phyloP scores from a whole-genome alignment of 768 basidiomycete genomes.

The Dacryopinax spathularia region DNA sequence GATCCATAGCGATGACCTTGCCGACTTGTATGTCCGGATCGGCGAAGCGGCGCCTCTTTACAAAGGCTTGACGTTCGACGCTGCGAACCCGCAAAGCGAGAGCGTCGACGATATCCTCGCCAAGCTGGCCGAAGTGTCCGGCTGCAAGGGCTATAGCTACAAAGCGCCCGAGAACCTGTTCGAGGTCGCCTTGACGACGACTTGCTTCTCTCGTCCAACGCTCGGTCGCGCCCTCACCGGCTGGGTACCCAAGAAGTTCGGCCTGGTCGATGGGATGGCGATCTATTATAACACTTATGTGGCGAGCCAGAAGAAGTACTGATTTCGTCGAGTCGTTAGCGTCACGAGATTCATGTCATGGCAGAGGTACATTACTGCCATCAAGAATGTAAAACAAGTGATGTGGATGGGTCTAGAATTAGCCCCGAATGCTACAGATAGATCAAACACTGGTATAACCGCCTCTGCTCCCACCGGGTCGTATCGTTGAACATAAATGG shows the following conservation, averaged over 20 bases:
- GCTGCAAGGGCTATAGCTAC: slow-evolving; percentile 23
- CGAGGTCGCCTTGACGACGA: slow-evolving; percentile 5
- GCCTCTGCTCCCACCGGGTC: slow-evolving; percentile 39
- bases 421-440: background rate
- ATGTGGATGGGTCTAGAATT: background rate
- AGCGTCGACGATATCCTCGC: slow-evolving; percentile 30
- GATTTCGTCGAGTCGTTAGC: background rate
- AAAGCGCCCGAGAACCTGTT: background rate
- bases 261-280: slow-evolving; percentile 32
- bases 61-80: slow-evolving; percentile 31
- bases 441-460: slow-evolving; percentile 16
- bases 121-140: slow-evolving; percentile 27
- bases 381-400: background rate
- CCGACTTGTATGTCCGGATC: slow-evolving; percentile 28
- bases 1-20: slow-evolving; percentile 35
- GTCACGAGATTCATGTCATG: background rate
- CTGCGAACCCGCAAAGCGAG: slow-evolving; percentile 29
- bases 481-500: slow-evolving; percentile 60
- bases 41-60: background rate
- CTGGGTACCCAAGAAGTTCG: slow-evolving; percentile 31
- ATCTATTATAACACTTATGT: slow-evolving; percentile 23
- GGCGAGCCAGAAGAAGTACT: background rate
- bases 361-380: background rate
- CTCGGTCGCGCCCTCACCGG: slow-evolving; percentile 31
- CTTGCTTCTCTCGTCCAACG: slow-evolving; percentile 21